Percentiles rank a stretch among this genome's conserved stretches.
Evolutionary conservation across 176 grass and related monocot species (phyloP).

Genomic region (Musa itinerans): DNA sequence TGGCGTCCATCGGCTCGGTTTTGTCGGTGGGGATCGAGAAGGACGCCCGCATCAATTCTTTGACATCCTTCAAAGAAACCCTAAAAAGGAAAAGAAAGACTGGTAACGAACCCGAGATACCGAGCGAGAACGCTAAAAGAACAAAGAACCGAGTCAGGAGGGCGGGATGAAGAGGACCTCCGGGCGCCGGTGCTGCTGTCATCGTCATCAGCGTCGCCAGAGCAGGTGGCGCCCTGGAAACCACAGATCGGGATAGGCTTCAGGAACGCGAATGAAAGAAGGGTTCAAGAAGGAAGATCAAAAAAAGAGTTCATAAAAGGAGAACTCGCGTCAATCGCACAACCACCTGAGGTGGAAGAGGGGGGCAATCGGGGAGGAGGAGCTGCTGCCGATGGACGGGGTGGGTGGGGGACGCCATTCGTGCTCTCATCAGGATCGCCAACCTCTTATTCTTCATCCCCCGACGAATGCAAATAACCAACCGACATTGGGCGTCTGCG

Average conservation of each 20-base stretch:
- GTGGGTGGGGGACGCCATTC: slow-evolving; percentile 35
- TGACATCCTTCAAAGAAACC: slow-evolving; percentile 34
- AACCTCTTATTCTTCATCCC: slow-evolving; percentile 73
- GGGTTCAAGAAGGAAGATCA: neutral
- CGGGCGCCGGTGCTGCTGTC: neutral
- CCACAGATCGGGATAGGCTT: neutral
- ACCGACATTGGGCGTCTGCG: neutral
- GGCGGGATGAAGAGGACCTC: neutral
- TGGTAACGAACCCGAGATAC: too few species aligned
- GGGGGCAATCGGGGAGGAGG: slow-evolving; percentile 9
- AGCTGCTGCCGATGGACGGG: slow-evolving; percentile 7
- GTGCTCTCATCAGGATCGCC: slow-evolving; percentile 68
- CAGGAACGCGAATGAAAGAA: neutral
- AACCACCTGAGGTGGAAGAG: slow-evolving; percentile 4
- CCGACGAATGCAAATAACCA: neutral
- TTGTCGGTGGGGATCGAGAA: slow-evolving; percentile 27
- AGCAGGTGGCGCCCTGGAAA: neutral
- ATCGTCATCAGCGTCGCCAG: neutral
- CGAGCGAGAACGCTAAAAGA: neutral
- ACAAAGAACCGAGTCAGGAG: neutral
- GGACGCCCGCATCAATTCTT: slow-evolving; percentile 54
- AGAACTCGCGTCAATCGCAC: too few species aligned
- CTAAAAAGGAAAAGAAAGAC: slow-evolving; percentile 12
- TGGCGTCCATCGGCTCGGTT: slow-evolving; percentile 20
- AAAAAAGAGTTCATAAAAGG: neutral